Conservation (phyloP, 768 basidiomycete genomes). For the Cystobasidiopsis lactophilus region DNA sequence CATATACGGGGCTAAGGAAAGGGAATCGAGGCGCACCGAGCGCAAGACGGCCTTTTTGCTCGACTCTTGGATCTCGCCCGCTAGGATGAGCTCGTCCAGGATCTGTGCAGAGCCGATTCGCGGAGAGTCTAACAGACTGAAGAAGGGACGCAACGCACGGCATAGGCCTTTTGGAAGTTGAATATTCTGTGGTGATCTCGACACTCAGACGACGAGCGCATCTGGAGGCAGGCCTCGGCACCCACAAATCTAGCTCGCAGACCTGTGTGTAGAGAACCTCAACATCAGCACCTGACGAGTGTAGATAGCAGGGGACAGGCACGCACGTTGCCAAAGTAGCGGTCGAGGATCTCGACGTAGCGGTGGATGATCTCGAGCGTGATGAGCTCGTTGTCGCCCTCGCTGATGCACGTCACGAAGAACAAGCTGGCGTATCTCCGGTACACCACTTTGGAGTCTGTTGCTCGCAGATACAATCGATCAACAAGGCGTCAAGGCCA, state of each 20-base stretch:
- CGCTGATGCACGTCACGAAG: slow-evolving; percentile 72
- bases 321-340: slow-evolving; percentile 69
- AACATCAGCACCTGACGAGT: neutral
- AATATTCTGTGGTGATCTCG: slow-evolving; percentile 50
- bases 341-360: slow-evolving; percentile 56
- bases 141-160: slow-evolving; percentile 29
- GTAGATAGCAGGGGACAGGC: too few relatives aligned
- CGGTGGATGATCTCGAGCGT: slow-evolving; percentile 84
- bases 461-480: too few relatives aligned
- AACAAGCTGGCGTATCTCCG: slow-evolving; percentile 85
- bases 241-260: slow-evolving; percentile 71
- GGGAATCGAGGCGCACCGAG: slow-evolving; percentile 23
- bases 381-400: slow-evolving; percentile 71
- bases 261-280: slow-evolving; percentile 19
- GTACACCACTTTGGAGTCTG: slow-evolving; percentile 74
- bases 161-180: slow-evolving; percentile 92
- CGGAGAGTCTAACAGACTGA: neutral
- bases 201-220: neutral
- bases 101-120: slow-evolving; percentile 34
- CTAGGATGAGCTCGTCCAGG: slow-evolving; percentile 76
- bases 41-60: slow-evolving; percentile 42
- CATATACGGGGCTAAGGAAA: neutral
- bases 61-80: slow-evolving; percentile 83
- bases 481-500: neutral
- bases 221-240: neutral